Base-by-base conservation (phyloP, 768 basidiomycete genomes). In the Leccinum arenicola region DNA sequence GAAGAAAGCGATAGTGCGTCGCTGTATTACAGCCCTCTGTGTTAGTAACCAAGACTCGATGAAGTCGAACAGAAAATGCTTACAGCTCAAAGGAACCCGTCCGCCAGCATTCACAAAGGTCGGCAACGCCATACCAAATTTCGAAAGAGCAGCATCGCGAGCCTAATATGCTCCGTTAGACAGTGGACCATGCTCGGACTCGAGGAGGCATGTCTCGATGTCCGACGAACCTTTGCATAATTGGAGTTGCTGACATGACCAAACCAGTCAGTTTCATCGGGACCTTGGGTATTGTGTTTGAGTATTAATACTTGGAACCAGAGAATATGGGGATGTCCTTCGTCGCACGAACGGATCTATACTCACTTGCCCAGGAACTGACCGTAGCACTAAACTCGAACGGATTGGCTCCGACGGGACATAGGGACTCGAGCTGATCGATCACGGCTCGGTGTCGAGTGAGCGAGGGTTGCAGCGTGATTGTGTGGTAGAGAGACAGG, bases 261-360 rank as follows among this genome's bases (percentile, higher is more conserved):
- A 12, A 65, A 52, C 60, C 56, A 65, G n/a, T 65, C 64, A 0
- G 55, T 61, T 54, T 65, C 64, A 14, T 65, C 64, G 12, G 57
- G 64, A 57, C 63, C 64, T 65, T 56, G 29, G 31, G 45, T 3
- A 43, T 3, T 4, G 27, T 36, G 23, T 25, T 25, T 57, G 6
- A 62, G 64, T 50, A n/a, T 54, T 29, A 38, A 2, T 8, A 56
- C 27, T 36, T 23, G 19, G 11, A 51, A 59, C 45, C n/a, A 9
- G 6, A 14, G 51, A 7, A 11, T 15, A 29, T 17, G 10, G 7
- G 7, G 38, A 14, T 31, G 7, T n/a, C 19, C 2, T 15, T 33
- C 36, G 52, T 54, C 35, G 17, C 33, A 14, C 25, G 29, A 52
- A 11, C 6, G 17, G 10, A 47, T 1, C 17, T 35, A 14, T 19